A percentile compares a stretch with the other conserved stretches of the same genome.
Conservation (phyloP, 1,284 basidiomycete genomes). For the Fomitopsis pinicola region DNA sequence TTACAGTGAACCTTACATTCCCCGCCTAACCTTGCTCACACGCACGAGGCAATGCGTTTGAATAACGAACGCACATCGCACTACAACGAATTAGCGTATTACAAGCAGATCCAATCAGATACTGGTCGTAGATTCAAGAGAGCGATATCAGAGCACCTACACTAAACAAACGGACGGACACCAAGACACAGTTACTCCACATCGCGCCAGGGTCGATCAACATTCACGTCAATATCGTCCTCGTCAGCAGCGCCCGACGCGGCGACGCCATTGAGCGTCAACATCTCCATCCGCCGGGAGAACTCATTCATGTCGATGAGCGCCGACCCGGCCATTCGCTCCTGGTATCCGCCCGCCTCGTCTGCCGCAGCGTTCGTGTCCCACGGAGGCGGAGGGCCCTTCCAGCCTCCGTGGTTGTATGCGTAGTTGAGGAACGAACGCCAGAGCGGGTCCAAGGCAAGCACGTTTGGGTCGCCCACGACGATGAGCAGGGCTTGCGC, state of each 20-base stretch:
- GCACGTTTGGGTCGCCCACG: constrained; percentile 49
- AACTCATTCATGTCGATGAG: constrained; percentile 49
- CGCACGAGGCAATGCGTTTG: too few species aligned
- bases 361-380: constrained; percentile 30
- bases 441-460: constrained; percentile 57
- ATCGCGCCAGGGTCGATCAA: constrained; percentile 52
- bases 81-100: too few species aligned
- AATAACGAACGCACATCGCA: too few species aligned
- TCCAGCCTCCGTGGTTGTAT: constrained; percentile 45
- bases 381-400: constrained; percentile 42
- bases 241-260: constrained; percentile 21
- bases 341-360: constrained; percentile 22
- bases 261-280: constrained; percentile 36
- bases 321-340: constrained; percentile 21
- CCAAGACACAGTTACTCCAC: constrained; percentile 17
- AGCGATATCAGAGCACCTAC: too few species aligned
- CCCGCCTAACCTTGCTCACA: too few species aligned
- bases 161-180: not conserved
- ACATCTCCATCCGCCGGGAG: constrained; percentile 38
- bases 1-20: too few species aligned
- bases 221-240: constrained; percentile 39
- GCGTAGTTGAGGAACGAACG: constrained; percentile 50
- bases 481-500: constrained; percentile 53
- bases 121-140: too few species aligned
- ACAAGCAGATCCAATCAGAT: too few species aligned